A percentile compares a stretch with the other conserved stretches of the same genome.
phyloP scores from a whole-genome alignment of 176 grass and related monocot genomes.

The Avena insularis region DNA sequence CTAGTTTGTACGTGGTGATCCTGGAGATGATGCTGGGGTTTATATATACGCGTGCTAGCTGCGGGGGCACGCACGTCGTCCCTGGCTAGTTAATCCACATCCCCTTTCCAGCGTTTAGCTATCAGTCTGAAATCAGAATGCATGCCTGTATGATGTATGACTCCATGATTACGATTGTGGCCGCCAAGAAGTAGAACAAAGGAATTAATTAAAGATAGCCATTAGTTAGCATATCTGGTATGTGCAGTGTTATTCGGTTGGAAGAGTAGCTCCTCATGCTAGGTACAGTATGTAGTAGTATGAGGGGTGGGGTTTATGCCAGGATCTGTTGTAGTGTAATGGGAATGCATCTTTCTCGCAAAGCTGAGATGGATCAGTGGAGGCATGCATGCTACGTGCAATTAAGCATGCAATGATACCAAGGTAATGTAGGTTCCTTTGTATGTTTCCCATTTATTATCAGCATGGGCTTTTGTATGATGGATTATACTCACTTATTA shows the following conservation, averaged over 20 bases:
- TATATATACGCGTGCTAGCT: slow-evolving; percentile 5
- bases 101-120: not conserved
- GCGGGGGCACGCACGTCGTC: not conserved
- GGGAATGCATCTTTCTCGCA: not conserved
- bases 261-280: not conserved
- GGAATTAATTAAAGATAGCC: not conserved
- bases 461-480: not conserved
- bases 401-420: not conserved
- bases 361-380: not conserved
- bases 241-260: slow-evolving; percentile 1
- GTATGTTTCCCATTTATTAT: slow-evolving; percentile 12
- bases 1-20: not conserved
- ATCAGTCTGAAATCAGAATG: not conserved
- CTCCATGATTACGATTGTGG: not conserved
- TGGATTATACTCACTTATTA: not conserved
- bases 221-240: slow-evolving; percentile 10
- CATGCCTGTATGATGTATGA: not conserved
- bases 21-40: not conserved
- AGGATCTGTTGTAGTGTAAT: not conserved
- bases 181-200: not conserved
- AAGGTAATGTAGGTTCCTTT: not conserved
- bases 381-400: not conserved
- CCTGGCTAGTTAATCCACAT: not conserved
- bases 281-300: not conserved
- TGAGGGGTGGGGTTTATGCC: not conserved